Conservation (phyloP, 768 basidiomycete genomes). For the Suillus ampliporus region DNA sequence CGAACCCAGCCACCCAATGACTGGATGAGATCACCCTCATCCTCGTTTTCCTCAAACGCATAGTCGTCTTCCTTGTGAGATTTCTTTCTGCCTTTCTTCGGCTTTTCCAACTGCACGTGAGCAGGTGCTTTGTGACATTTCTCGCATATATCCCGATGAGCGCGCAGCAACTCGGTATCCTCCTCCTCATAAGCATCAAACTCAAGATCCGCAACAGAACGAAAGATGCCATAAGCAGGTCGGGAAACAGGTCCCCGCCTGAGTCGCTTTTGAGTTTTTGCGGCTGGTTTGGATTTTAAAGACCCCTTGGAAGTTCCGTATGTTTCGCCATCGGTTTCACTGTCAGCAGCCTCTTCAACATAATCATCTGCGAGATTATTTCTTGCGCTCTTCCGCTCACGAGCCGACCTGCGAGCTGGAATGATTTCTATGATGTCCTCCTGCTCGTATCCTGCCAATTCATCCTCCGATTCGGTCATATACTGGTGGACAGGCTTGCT, state of each 20-base stretch:
- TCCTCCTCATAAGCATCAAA: constrained; percentile 57
- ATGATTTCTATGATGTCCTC: constrained; percentile 27
- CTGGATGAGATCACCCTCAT: constrained; percentile 54
- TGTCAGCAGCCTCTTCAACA: constrained; percentile 27
- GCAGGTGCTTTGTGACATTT: constrained; percentile 69
- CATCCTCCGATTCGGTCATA: constrained; percentile 45
- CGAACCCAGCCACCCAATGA: constrained; percentile 81
- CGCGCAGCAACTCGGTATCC: constrained; percentile 57
- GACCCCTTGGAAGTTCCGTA: constrained; percentile 30
- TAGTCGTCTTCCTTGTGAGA: constrained; percentile 54
- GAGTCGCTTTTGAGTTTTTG: constrained; percentile 30
- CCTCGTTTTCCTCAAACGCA: constrained; percentile 56
- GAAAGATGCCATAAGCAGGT: constrained; percentile 57
- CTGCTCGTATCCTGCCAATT: constrained; percentile 45
- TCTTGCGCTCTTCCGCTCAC: constrained; percentile 45
- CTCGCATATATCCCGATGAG: constrained; percentile 71
- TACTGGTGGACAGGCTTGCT: constrained; percentile 33
- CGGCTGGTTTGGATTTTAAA: constrained; percentile 9
- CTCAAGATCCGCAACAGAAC: constrained; percentile 46
- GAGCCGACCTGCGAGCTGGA: constrained; percentile 54
- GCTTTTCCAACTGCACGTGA: constrained; percentile 53
- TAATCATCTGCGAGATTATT: constrained; percentile 39
- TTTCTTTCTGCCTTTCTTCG: constrained; percentile 45
- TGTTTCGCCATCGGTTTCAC: constrained; percentile 38
- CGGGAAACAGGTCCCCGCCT: constrained; percentile 42